Percentiles rank a stretch among this genome's conserved stretches.
Evolutionary conservation across 768 basidiomycete species (phyloP).

Genomic region (Cyclocybe aegerita): DNA sequence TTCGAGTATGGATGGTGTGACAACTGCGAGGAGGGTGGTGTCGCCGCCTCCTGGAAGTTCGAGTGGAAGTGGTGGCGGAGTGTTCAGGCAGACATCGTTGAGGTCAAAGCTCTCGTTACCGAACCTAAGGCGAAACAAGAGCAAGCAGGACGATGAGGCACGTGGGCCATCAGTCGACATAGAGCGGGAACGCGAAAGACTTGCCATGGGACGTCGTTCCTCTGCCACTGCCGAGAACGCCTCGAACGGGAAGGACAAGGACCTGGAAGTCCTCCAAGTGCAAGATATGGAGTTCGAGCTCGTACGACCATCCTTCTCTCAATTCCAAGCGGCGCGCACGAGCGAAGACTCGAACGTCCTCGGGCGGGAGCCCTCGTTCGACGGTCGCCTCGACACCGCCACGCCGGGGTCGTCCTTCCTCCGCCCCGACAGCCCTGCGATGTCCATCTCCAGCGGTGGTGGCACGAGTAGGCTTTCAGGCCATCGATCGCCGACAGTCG

Average conservation of each 20-base stretch:
- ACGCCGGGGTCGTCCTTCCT: constrained; percentile 14
- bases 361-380: constrained; percentile 32
- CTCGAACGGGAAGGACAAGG: constrained; percentile 13
- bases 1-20: too few relatives aligned
- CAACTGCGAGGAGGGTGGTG: too few relatives aligned
- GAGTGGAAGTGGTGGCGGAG: not conserved
- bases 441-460: constrained; percentile 35
- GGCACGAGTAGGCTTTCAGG: constrained; percentile 10
- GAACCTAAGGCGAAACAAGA: constrained; percentile 51
- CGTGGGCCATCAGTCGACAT: not conserved
- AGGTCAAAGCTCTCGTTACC: constrained; percentile 70
- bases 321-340: constrained; percentile 35
- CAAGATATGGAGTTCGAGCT: constrained; percentile 84
- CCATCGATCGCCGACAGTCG: constrained; percentile 22
- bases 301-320: constrained; percentile 57
- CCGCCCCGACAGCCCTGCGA: constrained; percentile 42
- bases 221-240: not conserved
- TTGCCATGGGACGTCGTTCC: too few relatives aligned
- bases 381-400: constrained; percentile 21
- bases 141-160: constrained; percentile 35
- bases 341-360: constrained; percentile 57
- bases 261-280: constrained; percentile 67
- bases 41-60: too few relatives aligned
- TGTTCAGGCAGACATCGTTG: constrained; percentile 34
- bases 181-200: not conserved